These are phyloP conservation scores for Citeromyces matritensis DNA, from an alignment of 805 yeast species.

Conservation along the genomic window DNA sequence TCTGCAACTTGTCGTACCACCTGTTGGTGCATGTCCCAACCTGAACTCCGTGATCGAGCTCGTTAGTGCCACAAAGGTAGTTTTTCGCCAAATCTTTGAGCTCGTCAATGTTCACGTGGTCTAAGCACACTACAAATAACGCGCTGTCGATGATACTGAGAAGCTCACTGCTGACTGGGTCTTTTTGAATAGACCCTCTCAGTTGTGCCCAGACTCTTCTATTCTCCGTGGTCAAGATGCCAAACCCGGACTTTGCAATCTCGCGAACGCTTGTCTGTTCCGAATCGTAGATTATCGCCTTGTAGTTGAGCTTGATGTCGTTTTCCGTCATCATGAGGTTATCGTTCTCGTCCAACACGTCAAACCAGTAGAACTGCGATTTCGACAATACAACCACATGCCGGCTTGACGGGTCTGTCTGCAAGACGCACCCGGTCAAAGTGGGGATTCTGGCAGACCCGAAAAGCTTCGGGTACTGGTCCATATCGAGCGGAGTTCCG, in stretches of 20 bases:
- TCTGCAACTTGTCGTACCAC: constrained; percentile 88
- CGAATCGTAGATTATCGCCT: constrained; percentile 67
- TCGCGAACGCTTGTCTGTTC: constrained; percentile 33
- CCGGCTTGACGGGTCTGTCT: constrained; percentile 58
- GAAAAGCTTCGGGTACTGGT: constrained; percentile 75
- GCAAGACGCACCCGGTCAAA: constrained; percentile 70
- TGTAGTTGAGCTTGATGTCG: constrained; percentile 61
- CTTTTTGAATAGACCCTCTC: constrained; percentile 32
- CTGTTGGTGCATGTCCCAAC: constrained; percentile 89
- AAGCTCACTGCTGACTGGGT: constrained; percentile 49
- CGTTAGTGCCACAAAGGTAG: constrained; percentile 77
- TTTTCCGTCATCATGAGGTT: constrained; percentile 61
- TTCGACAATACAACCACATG: constrained; percentile 74
- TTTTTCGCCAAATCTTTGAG: constrained; percentile 60
- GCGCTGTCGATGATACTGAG: constrained; percentile 68
- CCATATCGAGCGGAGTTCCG: constrained; percentile 67
- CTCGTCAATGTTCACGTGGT: constrained; percentile 54
- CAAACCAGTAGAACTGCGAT: constrained; percentile 92
- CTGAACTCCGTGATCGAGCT: constrained; percentile 72
- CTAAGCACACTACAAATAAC: constrained; percentile 70
- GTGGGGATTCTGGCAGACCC: constrained; percentile 86
- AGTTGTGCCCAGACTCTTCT: constrained; percentile 77
- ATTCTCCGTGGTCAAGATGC: constrained; percentile 82
- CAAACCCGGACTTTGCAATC: constrained; percentile 66
- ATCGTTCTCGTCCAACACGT: constrained; percentile 63